phyloP scores from a whole-genome alignment of 2,329 filamentous ascomycete genomes.

The Botrytis fragariae region DNA sequence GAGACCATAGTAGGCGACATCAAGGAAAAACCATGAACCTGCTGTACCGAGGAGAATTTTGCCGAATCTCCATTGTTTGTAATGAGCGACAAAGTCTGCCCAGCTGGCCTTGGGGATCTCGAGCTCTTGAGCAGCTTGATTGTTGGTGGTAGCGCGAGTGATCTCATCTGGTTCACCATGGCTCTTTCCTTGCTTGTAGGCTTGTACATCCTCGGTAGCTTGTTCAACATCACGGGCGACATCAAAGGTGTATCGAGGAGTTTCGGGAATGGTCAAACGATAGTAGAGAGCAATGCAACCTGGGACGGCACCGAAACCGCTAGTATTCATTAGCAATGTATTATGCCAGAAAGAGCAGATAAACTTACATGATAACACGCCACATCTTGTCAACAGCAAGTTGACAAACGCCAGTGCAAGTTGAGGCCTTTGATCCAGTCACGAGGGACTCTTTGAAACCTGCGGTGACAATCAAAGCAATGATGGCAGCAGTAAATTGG shows the following conservation, averaged over 20 bases:
- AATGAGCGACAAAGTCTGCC: slow-evolving; percentile 69
- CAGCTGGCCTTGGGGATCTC: slow-evolving; percentile 68
- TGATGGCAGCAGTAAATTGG: slow-evolving; percentile 71
- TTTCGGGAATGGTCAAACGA: slow-evolving; percentile 81
- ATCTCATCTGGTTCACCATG: slow-evolving; percentile 53
- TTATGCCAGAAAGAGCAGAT: background rate
- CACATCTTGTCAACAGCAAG: slow-evolving; percentile 86
- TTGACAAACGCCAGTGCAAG: slow-evolving; percentile 63
- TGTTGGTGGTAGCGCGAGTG: slow-evolving; percentile 47
- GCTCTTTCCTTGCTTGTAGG: slow-evolving; percentile 66
- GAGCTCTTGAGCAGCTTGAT: slow-evolving; percentile 47
- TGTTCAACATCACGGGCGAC: slow-evolving; percentile 72
- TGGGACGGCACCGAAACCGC: slow-evolving; percentile 74
- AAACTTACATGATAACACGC: slow-evolving; percentile 62
- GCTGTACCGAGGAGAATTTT: slow-evolving; percentile 73
- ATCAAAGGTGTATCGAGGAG: slow-evolving; percentile 84
- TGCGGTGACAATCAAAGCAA: slow-evolving; percentile 71
- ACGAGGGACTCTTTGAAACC: slow-evolving; percentile 66
- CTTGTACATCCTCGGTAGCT: slow-evolving; percentile 68
- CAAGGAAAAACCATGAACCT: slow-evolving; percentile 80
- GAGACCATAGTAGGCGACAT: slow-evolving; percentile 56
- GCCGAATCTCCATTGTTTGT: slow-evolving; percentile 67
- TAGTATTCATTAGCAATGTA: background rate
- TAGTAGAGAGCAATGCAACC: slow-evolving; percentile 81
- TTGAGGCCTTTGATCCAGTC: slow-evolving; percentile 48